Conservation (phyloP, 139 green algal genomes). For the Chlamydomonas sp. region DNA sequence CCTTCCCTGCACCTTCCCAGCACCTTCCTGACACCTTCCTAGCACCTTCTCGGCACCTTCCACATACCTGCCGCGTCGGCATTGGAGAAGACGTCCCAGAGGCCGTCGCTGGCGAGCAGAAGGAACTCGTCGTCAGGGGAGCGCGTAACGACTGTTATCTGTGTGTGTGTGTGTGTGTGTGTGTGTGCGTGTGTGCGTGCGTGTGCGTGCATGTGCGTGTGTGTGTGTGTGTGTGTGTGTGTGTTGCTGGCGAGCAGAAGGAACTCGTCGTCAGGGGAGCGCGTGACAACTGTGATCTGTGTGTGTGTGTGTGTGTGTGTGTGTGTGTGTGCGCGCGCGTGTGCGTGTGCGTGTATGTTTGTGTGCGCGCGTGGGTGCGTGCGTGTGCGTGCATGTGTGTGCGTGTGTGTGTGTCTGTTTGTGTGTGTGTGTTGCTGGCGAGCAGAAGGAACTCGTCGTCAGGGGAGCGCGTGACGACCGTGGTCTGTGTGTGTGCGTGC, state of each 20-base stretch:
- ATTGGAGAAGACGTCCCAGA: constrained; percentile 48
- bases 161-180: constrained; percentile 11
- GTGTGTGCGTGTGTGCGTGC: background rate
- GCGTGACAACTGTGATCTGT: too few relatives aligned
- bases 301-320: constrained; percentile 9
- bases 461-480: too few relatives aligned
- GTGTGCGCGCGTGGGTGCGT: too few relatives aligned
- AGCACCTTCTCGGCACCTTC: too few relatives aligned
- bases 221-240: constrained; percentile 6
- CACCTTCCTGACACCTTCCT: constrained; percentile 45
- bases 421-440: too few relatives aligned
- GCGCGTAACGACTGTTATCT: constrained; percentile 16
- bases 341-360: background rate
- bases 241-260: too few relatives aligned
- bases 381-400: too few relatives aligned
- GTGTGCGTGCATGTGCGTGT: background rate
- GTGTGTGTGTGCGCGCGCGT: background rate
- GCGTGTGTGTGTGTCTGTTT: too few relatives aligned
- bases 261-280: too few relatives aligned
- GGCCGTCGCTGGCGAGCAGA: constrained; percentile 41
- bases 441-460: too few relatives aligned
- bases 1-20: too few relatives aligned
- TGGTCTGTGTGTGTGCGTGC: constrained; percentile 17
- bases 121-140: constrained; percentile 47
- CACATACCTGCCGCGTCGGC: constrained; percentile 32